phyloP scores from a whole-genome alignment of 2,329 filamentous ascomycete genomes.

The Reticulascus tulasneorum region DNA sequence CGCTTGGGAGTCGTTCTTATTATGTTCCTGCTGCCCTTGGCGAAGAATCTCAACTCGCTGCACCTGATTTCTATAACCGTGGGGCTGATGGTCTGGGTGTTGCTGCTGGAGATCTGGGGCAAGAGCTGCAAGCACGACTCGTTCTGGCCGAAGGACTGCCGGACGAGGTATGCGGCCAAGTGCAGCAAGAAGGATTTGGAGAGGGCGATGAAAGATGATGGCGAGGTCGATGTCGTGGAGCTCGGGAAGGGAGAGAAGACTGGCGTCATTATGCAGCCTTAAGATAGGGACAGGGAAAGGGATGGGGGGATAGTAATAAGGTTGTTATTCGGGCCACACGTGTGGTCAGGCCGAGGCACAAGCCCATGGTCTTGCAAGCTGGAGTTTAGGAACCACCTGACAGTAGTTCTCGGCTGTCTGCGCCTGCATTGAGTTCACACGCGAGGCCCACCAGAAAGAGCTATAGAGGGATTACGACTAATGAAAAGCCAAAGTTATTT shows the following conservation, averaged over 20 bases:
- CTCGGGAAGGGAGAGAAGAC: constrained; percentile 20
- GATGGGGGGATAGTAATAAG: no score
- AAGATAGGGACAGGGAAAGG: no score
- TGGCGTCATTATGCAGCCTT: no score
- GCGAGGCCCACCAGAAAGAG: no score
- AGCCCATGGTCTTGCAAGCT: no score
- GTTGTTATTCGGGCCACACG: no score
- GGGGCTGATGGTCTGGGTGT: constrained; percentile 38
- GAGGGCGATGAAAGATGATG: constrained; percentile 19
- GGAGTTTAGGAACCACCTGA: no score
- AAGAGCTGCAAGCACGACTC: constrained; percentile 40
- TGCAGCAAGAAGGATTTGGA: constrained; percentile 35
- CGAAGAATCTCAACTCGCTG: constrained; percentile 40
- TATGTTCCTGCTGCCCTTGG: constrained; percentile 52
- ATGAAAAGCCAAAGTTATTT: no score
- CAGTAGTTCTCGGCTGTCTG: no score
- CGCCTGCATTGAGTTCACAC: no score
- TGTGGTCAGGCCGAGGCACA: no score
- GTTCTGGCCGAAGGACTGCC: constrained; percentile 35
- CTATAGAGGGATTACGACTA: no score
- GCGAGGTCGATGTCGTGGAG: constrained; percentile 18
- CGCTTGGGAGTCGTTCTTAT: constrained; percentile 46
- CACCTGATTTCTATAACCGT: constrained; percentile 42
- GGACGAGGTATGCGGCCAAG: constrained; percentile 35
- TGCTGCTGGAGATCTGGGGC: constrained; percentile 47